Percentiles rank a stretch among this genome's conserved stretches.
Evolutionary conservation across 2,329 filamentous ascomycete species (phyloP).

Genomic region (Stagonosporopsis rhizophila): DNA sequence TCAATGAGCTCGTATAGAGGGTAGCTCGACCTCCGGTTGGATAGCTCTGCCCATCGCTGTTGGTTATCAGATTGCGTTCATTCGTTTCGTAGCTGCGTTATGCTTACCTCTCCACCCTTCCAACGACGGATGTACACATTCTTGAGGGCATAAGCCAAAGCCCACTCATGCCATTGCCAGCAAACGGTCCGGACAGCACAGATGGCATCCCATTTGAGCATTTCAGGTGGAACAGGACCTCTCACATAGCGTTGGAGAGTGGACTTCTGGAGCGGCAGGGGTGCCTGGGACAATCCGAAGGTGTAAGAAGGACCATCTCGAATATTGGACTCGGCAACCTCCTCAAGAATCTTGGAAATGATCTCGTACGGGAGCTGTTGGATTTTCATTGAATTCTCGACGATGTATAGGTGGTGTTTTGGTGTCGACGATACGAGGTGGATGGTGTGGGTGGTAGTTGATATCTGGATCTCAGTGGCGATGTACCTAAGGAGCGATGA

Average conservation of each 20-base stretch:
- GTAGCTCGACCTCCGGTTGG: constrained; percentile 54
- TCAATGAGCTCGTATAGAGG: constrained; percentile 58
- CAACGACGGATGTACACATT: constrained; percentile 61
- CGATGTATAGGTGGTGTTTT: constrained; percentile 9
- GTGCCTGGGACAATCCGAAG: constrained; percentile 60
- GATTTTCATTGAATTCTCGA: constrained; percentile 52
- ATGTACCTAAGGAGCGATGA: constrained; percentile 3
- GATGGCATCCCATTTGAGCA: constrained; percentile 60
- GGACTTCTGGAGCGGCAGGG: constrained; percentile 54
- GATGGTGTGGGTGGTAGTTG: constrained; percentile 8
- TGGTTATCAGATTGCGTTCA: constrained; percentile 26
- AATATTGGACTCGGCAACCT: constrained; percentile 57
- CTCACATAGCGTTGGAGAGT: constrained; percentile 59
- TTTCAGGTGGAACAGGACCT: constrained; percentile 59
- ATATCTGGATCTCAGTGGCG: constrained; percentile 1
- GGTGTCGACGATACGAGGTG: constrained; percentile 4
- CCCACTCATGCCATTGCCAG: constrained; percentile 61
- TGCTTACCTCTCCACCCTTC: constrained; percentile 55
- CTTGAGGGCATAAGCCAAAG: constrained; percentile 58
- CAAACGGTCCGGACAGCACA: constrained; percentile 58
- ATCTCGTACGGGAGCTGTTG: constrained; percentile 61
- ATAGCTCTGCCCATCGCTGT: constrained; percentile 60
- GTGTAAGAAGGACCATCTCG: constrained; percentile 58
- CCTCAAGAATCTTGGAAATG: constrained; percentile 59
- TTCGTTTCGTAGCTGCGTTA: background rate